These are phyloP conservation scores for Orbilia ellipsospora DNA, from an alignment of 2,329 filamentous ascomycete species.

Conservation along the genomic window DNA sequence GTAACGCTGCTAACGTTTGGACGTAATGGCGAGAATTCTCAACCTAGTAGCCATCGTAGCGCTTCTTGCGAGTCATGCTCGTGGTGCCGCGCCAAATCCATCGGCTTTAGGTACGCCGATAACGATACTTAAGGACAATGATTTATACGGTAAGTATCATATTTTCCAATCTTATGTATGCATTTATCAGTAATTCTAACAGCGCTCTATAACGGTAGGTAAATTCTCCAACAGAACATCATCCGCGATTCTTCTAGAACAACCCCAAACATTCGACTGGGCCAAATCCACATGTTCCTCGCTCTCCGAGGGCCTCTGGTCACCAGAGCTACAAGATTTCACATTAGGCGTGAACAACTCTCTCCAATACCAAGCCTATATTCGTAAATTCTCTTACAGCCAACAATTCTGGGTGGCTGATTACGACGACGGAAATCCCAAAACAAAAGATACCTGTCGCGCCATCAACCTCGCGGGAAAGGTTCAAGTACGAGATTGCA, in stretches of 20 bases:
- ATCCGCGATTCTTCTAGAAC: slow-evolving; percentile 34
- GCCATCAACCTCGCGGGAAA: slow-evolving; percentile 60
- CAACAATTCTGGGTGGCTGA: slow-evolving; percentile 63
- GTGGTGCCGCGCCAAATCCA: too few relatives aligned
- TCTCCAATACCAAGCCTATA: slow-evolving; percentile 61
- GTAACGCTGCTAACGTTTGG: too few relatives aligned
- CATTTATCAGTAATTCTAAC: too few relatives aligned
- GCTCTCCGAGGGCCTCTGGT: slow-evolving; percentile 36
- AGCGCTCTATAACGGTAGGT: too few relatives aligned
- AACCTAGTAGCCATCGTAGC: too few relatives aligned
- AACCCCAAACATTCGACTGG: slow-evolving; percentile 20
- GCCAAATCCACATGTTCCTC: slow-evolving; percentile 24
- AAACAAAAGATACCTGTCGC: slow-evolving; percentile 33
- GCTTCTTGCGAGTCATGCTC: too few relatives aligned
- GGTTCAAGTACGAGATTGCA: slow-evolving; percentile 53
- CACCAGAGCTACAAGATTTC: slow-evolving; percentile 38
- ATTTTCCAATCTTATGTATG: too few relatives aligned
- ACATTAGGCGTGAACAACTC: slow-evolving; percentile 59
- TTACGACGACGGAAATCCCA: slow-evolving; percentile 24
- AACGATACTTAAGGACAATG: too few relatives aligned
- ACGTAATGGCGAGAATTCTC: too few relatives aligned
- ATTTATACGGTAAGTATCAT: too few relatives aligned
- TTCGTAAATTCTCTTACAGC: slow-evolving; percentile 56
- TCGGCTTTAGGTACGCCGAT: too few relatives aligned
- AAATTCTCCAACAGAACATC: slow-evolving; percentile 37